Base-by-base conservation (phyloP, 371 early-diverging fungal species). In the Mucor racemosus region DNA sequence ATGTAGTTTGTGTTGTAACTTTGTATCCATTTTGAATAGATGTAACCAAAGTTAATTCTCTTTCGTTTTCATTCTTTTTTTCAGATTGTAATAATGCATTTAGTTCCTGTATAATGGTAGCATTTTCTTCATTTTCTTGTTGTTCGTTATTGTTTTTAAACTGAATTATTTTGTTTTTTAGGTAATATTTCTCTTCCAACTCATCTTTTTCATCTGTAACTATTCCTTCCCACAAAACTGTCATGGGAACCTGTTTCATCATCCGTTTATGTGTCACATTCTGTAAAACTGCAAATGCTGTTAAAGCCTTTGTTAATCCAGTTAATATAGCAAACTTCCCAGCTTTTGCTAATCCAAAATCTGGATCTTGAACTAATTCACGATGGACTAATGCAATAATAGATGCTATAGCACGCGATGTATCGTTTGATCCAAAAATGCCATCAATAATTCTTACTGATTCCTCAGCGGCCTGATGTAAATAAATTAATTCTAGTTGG, bases 381-480 rank as follows among this genome's bases (percentile, higher is more conserved):
- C 90, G 78, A 46, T 82, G 80, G 14, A 92, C 82, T 61, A 95
- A 73, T 15, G 86, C 78, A 19, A 95, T 84, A 46, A 95, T 84
- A 7, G 94, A 90, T 0, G 93, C 91, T 35, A 95, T 76, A 1
- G 93, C 94, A 15, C 88, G 84, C 9, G 94, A 94, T 1, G 95
- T 94, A 65, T 95, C 95, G 17, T 94, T 95, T 6, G 90, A 86
- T 14, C 95, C 95, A 77, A 95, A 95, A 4, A 96, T 68, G 0
- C 92, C 93, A 76, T 95, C 97, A 13, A 95, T 79, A n/a, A 94
- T 75, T 3, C 91, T 84, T 1, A 95, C 93, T n/a, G 90, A 89
- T 71, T 96, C 95, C 57, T 95, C 94, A 0, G 95, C 94, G 26
- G 89, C 86, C 86, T 88, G 48, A 21, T 19, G 1, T 21, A 4